Evolutionary conservation across 2,329 filamentous ascomycete genomes (phyloP).

Genomic region (Bipolaris gigantea): DNA sequence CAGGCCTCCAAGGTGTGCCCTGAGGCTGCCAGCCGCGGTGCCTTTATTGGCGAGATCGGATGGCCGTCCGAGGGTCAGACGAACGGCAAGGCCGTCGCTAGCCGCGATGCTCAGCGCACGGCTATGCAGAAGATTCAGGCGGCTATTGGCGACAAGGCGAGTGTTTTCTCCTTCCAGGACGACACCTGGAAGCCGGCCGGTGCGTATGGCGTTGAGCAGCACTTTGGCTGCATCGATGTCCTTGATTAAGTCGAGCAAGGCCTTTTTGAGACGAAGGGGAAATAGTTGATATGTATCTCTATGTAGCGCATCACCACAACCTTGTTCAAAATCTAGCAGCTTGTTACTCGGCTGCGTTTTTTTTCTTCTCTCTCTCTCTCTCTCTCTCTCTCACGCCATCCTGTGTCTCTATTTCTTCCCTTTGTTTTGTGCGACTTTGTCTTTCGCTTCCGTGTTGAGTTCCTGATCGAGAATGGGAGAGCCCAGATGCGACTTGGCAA

Average conservation of each 20-base stretch:
- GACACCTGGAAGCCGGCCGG: slow-evolving; percentile 81
- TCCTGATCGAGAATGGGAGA: too few relatives aligned
- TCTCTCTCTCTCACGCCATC: slow-evolving; percentile 6
- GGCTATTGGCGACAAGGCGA: slow-evolving; percentile 66
- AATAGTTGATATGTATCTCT: not conserved
- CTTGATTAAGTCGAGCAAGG: slow-evolving; percentile 26
- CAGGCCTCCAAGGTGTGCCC: slow-evolving; percentile 71
- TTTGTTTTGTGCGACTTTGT: not conserved
- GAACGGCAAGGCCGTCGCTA: slow-evolving; percentile 74
- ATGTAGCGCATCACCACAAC: slow-evolving; percentile 2
- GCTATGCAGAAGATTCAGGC: slow-evolving; percentile 74
- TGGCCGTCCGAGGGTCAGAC: slow-evolving; percentile 74
- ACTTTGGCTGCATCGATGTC: slow-evolving; percentile 69
- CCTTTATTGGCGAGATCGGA: slow-evolving; percentile 85
- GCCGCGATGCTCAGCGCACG: slow-evolving; percentile 64
- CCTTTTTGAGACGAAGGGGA: too few relatives aligned
- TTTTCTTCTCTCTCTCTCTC: too few relatives aligned
- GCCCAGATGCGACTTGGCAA: too few relatives aligned
- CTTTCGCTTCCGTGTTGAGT: too few relatives aligned
- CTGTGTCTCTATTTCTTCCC: slow-evolving; percentile 10
- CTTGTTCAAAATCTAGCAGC: not conserved
- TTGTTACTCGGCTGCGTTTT: slow-evolving; percentile 2
- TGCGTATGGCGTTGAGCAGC: slow-evolving; percentile 72
- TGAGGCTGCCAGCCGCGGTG: slow-evolving; percentile 59
- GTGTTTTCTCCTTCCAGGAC: slow-evolving; percentile 80